phyloP scores from a whole-genome alignment of 176 grass and related monocot genomes.

The Chrysopogon serrulatus region DNA sequence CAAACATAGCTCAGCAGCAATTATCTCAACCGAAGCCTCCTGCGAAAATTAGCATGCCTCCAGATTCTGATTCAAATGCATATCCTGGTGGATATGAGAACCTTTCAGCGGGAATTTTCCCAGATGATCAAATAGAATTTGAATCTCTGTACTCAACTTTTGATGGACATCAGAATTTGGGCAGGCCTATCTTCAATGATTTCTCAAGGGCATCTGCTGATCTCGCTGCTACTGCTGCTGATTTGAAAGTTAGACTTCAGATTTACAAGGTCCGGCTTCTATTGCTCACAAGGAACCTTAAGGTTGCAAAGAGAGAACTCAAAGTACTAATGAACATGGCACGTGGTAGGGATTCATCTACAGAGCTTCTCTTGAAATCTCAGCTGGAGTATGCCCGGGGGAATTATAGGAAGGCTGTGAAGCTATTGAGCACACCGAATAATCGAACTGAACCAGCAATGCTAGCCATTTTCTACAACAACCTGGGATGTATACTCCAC shows the following conservation, averaged over 20 bases:
- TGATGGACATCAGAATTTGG: constrained; percentile 54
- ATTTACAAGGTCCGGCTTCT: constrained; percentile 84
- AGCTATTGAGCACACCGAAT: constrained; percentile 68
- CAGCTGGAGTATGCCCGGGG: constrained; percentile 92
- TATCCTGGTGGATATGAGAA: constrained; percentile 41
- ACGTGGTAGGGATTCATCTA: constrained; percentile 84
- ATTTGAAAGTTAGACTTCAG: constrained; percentile 85
- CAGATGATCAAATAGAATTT: constrained; percentile 74
- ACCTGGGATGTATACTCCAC: constrained; percentile 87
- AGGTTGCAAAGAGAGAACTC: constrained; percentile 86
- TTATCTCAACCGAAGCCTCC: constrained; percentile 44
- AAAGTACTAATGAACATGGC: constrained; percentile 97
- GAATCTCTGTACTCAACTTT: constrained; percentile 72
- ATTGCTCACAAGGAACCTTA: constrained; percentile 77
- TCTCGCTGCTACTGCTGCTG: constrained; percentile 53
- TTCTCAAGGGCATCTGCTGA: constrained; percentile 65
- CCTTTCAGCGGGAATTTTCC: constrained; percentile 46
- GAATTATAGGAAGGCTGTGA: constrained; percentile 87
- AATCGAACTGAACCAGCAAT: constrained; percentile 69
- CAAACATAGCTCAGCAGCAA: constrained; percentile 53
- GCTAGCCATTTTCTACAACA: constrained; percentile 78
- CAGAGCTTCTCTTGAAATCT: constrained; percentile 80
- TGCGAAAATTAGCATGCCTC: constrained; percentile 37
- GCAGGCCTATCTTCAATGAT: constrained; percentile 50
- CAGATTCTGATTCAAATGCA: constrained; percentile 50